A percentile compares a stretch with the other conserved stretches of the same genome.
phyloP scores from a whole-genome alignment of 176 grass and related monocot species.

The Musa acuminata region DNA sequence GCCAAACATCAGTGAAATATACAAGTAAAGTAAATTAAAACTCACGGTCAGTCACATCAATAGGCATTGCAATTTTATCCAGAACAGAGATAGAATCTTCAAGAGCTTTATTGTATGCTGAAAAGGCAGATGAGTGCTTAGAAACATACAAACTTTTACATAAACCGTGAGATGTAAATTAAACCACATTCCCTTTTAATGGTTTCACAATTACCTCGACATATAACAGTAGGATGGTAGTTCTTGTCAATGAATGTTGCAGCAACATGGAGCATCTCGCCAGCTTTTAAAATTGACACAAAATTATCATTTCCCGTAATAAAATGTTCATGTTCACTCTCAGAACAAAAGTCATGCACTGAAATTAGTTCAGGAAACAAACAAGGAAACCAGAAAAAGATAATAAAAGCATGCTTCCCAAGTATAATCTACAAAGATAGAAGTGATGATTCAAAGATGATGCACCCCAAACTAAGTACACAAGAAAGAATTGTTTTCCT shows the following conservation, averaged over 20 bases:
- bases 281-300: conserved; percentile 39
- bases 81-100: conserved; percentile 78
- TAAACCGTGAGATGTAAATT: conserved; percentile 6
- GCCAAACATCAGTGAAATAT: not conserved
- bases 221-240: conserved; percentile 94
- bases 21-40: conserved; percentile 10
- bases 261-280: conserved; percentile 97
- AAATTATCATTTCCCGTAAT: not conserved
- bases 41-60: conserved; percentile 92
- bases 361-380: not conserved
- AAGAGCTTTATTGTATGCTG: conserved; percentile 78
- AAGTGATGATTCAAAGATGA: not conserved
- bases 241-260: conserved; percentile 85
- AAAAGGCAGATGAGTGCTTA: conserved; percentile 5
- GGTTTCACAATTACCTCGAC: conserved; percentile 43
- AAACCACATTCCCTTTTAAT: not conserved
- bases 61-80: conserved; percentile 85
- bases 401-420: not conserved
- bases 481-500: not conserved
- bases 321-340: not conserved
- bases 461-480: too few species aligned
- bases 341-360: too few species aligned
- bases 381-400: not conserved
- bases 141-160: conserved; percentile 6
- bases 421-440: not conserved